Evolutionary conservation across 2,329 filamentous ascomycete species (phyloP).

Genomic region (Cladophialophora bantiana): DNA sequence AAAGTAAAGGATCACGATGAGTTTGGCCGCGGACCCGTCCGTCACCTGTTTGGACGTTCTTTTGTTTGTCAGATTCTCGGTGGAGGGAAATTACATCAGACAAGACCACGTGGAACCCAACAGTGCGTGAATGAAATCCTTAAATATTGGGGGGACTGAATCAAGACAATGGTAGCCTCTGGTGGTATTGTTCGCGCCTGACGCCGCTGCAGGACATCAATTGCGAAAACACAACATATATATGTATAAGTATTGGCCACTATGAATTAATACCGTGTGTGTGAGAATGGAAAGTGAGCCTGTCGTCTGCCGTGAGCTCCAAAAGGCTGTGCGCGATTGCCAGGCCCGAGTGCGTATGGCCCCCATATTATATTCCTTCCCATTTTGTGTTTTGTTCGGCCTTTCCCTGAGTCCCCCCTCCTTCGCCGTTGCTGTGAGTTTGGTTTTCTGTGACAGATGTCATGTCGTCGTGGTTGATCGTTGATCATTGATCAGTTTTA

Average conservation of each 20-base stretch:
- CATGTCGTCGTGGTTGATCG: conserved; percentile 5
- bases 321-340: not conserved
- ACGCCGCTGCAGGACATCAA: not conserved
- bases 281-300: not conserved
- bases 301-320: not conserved
- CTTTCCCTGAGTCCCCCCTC: not conserved
- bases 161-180: too few relatives aligned
- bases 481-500: conserved; percentile 2
- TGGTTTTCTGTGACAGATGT: not conserved
- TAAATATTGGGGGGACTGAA: too few relatives aligned
- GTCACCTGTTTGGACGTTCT: not conserved
- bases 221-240: not conserved
- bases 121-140: too few relatives aligned
- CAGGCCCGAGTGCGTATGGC: not conserved
- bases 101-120: too few relatives aligned
- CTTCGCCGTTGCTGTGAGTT: conserved; percentile 8
- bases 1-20: not conserved
- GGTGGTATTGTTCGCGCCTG: not conserved
- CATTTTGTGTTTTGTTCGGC: not conserved
- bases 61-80: not conserved
- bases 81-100: too few relatives aligned
- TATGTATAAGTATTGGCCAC: conserved; percentile 2
- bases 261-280: not conserved
- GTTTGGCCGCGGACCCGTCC: not conserved
- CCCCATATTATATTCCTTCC: not conserved